Evolutionary conservation across 2,329 filamentous ascomycete genomes (phyloP).

Genomic region (Metarhizium album): DNA sequence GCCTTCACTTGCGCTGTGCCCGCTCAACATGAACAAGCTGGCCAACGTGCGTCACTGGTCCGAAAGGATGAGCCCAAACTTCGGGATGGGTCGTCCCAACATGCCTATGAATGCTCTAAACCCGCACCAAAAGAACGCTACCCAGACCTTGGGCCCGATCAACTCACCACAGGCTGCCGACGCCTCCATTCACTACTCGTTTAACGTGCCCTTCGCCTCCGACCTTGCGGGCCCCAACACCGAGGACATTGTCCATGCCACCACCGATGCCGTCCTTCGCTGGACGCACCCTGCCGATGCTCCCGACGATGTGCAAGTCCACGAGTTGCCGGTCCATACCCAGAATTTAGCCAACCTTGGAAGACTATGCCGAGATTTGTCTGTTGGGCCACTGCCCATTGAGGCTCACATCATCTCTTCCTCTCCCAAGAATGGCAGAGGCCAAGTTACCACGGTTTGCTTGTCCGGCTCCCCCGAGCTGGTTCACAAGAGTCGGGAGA

Average conservation of each 20-base stretch:
- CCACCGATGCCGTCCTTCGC: constrained; percentile 71
- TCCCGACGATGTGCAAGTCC: constrained; percentile 70
- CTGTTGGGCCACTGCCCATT: constrained; percentile 57
- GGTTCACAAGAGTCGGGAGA: constrained; percentile 81
- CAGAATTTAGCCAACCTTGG: constrained; percentile 74
- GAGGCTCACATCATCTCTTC: constrained; percentile 78
- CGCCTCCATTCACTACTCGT: constrained; percentile 78
- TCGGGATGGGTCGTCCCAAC: constrained; percentile 51
- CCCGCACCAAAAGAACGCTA: constrained; percentile 45
- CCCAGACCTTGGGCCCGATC: constrained; percentile 42
- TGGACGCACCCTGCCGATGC: constrained; percentile 91
- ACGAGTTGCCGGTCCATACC: constrained; percentile 85
- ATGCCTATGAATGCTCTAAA: constrained; percentile 45
- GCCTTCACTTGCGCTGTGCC: background rate
- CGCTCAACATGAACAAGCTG: constrained; percentile 55
- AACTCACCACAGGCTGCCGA: constrained; percentile 63
- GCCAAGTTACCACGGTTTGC: constrained; percentile 76
- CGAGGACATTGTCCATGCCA: constrained; percentile 91
- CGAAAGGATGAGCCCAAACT: constrained; percentile 58
- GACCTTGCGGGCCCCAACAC: constrained; percentile 86
- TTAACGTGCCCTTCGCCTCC: constrained; percentile 94
- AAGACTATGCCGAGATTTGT: constrained; percentile 72
- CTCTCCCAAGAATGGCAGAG: constrained; percentile 60
- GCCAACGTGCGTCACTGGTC: constrained; percentile 64
- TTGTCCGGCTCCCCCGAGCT: constrained; percentile 79